Percentiles rank a stretch among this genome's conserved stretches.
phyloP scores from a whole-genome alignment of 2,329 filamentous ascomycete species.

The Beauveria australis region DNA sequence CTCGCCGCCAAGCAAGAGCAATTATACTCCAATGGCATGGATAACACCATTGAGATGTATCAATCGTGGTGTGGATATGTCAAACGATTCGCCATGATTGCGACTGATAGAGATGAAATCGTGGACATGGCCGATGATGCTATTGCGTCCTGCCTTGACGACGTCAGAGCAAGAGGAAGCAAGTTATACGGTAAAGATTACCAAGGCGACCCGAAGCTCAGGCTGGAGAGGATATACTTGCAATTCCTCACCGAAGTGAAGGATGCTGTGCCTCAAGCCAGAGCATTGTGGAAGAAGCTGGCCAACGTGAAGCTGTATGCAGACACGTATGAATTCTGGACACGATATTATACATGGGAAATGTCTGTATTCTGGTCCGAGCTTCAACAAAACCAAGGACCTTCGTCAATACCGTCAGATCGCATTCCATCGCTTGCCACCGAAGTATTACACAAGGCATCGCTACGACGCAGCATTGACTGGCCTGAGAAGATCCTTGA shows the following conservation, averaged over 20 bases:
- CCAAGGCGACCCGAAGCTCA: slow-evolving; percentile 79
- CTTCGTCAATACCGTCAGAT: slow-evolving; percentile 35
- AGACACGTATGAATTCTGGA: slow-evolving; percentile 88
- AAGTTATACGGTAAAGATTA: slow-evolving; percentile 65
- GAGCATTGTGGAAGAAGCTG: slow-evolving; percentile 68
- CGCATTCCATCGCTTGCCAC: slow-evolving; percentile 59
- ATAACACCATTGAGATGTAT: slow-evolving; percentile 84
- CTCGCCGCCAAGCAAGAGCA: slow-evolving; percentile 79
- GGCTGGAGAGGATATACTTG: slow-evolving; percentile 84
- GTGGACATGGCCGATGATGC: slow-evolving; percentile 86
- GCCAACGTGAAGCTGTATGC: slow-evolving; percentile 54
- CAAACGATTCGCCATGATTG: slow-evolving; percentile 72
- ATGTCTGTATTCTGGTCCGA: slow-evolving; percentile 53
- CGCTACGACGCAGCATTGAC: slow-evolving; percentile 54
- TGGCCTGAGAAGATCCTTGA: slow-evolving; percentile 71
- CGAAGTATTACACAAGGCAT: slow-evolving; percentile 64
- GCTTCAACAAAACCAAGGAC: slow-evolving; percentile 20
- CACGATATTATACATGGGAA: slow-evolving; percentile 87
- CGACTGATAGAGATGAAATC: slow-evolving; percentile 69
- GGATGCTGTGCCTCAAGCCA: slow-evolving; percentile 66
- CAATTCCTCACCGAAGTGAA: slow-evolving; percentile 85
- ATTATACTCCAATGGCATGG: slow-evolving; percentile 77
- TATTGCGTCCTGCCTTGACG: slow-evolving; percentile 76
- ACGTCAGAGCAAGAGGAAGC: slow-evolving; percentile 72
- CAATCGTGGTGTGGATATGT: slow-evolving; percentile 92